A percentile compares a stretch with the other conserved stretches of the same genome.
These are phyloP conservation scores for Phytophthora multivora DNA, from an alignment of 352 stramenopile genomes.

Conservation along the genomic window DNA sequence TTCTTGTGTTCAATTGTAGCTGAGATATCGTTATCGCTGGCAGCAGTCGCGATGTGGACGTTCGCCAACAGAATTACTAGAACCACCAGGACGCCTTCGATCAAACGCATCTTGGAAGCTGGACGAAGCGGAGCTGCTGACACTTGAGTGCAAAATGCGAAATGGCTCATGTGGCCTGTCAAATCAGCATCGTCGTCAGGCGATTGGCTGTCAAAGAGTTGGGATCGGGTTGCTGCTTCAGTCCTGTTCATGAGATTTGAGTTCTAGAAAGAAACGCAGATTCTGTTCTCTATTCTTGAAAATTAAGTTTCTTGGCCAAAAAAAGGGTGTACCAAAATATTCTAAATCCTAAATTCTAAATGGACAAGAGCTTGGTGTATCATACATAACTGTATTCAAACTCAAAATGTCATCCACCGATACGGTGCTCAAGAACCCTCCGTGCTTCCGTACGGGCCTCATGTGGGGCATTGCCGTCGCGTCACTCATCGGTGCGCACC, in stretches of 20 bases:
- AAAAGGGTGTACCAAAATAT: too few species aligned
- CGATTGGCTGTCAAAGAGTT: neutral
- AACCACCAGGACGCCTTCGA: constrained; percentile 2
- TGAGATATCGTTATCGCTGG: neutral
- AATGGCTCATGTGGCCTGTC: neutral
- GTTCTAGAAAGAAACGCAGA: neutral
- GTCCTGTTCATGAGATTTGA: constrained; percentile 11
- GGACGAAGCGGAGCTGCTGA: neutral
- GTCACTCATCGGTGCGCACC: constrained; percentile 61
- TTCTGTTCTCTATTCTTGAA: neutral
- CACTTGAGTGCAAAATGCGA: neutral
- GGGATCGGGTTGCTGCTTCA: constrained; percentile 10
- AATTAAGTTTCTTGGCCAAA: neutral
- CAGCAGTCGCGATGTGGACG: neutral
- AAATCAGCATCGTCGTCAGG: neutral
- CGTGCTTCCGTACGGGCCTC: constrained; percentile 77
- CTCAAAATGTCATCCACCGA: constrained; percentile 17
- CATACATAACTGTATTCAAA: neutral
- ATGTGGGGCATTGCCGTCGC: constrained; percentile 81
- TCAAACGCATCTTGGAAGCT: constrained; percentile 8
- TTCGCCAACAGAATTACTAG: constrained; percentile 5
- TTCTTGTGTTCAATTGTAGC: neutral
- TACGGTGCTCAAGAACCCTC: constrained; percentile 71
- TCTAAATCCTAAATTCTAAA: too few species aligned
- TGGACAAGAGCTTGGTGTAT: neutral